A percentile compares a stretch with the other conserved stretches of the same genome.
These are phyloP conservation scores for Halenospora varia DNA, from an alignment of 495 filamentous ascomycete species.

Conservation along the genomic window DNA sequence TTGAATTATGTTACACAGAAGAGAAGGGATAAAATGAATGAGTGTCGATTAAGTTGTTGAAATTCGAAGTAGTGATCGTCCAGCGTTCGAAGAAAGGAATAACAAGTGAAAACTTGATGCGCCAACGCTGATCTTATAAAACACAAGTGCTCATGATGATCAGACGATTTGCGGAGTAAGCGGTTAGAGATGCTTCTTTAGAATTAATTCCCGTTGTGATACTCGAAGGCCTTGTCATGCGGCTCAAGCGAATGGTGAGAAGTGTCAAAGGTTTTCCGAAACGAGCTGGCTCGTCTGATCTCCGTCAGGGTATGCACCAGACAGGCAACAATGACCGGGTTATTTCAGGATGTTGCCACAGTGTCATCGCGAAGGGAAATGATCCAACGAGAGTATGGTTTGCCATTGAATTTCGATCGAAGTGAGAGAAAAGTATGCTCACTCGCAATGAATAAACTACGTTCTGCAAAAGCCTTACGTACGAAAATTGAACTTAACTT, in stretches of 20 bases:
- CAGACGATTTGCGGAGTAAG: not conserved
- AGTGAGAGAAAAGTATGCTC: too few relatives aligned
- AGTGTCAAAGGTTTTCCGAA: not conserved
- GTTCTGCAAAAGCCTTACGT: too few relatives aligned
- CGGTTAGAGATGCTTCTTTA: not conserved
- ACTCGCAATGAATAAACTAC: too few relatives aligned
- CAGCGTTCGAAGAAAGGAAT: constrained; percentile 9
- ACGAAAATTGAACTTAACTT: too few relatives aligned
- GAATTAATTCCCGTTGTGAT: not conserved
- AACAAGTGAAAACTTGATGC: not conserved
- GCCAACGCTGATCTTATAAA: constrained; percentile 10
- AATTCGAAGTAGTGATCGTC: constrained; percentile 2
- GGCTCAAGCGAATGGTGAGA: not conserved
- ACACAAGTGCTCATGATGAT: not conserved
- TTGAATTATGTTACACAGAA: not conserved
- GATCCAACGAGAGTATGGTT: too few relatives aligned
- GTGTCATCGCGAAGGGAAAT: too few relatives aligned
- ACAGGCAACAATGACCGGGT: not conserved
- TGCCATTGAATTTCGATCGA: too few relatives aligned
- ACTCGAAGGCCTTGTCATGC: not conserved
- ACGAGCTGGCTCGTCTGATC: constrained; percentile 1
- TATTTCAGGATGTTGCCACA: too few relatives aligned
- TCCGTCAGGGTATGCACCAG: not conserved
- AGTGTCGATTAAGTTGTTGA: not conserved
- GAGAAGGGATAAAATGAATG: not conserved